Conservation (phyloP, 139 green algal species). For the Micractinium sp. region DNA sequence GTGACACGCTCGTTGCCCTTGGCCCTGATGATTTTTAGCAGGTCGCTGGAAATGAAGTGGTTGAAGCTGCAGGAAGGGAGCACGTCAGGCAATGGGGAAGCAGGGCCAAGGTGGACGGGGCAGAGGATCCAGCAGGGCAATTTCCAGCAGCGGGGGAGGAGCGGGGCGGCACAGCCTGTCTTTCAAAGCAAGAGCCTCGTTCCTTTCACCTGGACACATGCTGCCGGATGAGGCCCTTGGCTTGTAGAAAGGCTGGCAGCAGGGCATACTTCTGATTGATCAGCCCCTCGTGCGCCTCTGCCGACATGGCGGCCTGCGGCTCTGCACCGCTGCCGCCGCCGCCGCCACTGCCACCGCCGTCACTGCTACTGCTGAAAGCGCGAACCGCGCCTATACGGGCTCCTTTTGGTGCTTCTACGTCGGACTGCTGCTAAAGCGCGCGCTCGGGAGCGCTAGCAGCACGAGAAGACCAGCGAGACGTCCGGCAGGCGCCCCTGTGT, state of each 20-base stretch:
- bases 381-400: too few species aligned
- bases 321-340: not conserved
- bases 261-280: constrained; percentile 92
- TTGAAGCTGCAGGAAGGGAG: constrained; percentile 89
- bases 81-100: not conserved
- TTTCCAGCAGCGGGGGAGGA: not conserved
- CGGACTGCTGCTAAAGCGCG: too few species aligned
- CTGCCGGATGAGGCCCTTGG: constrained; percentile 90
- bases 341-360: not conserved
- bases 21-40: constrained; percentile 97
- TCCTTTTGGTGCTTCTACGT: too few species aligned
- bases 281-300: not conserved
- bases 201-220: constrained; percentile 13
- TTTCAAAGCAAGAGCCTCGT: too few species aligned
- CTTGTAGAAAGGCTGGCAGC: constrained; percentile 93
- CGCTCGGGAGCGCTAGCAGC: too few species aligned
- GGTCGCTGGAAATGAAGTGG: constrained; percentile 97
- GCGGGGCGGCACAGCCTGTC: too few species aligned
- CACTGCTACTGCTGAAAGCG: not conserved
- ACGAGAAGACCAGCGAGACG: too few species aligned
- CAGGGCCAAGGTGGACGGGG: too few species aligned
- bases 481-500: not conserved
- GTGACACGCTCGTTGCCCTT: constrained; percentile 95
- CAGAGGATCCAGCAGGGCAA: not conserved
- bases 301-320: not conserved